A percentile compares a stretch with the other conserved stretches of the same genome.
phyloP scores from a whole-genome alignment of 768 basidiomycete genomes.

The Mycena epipterygia region DNA sequence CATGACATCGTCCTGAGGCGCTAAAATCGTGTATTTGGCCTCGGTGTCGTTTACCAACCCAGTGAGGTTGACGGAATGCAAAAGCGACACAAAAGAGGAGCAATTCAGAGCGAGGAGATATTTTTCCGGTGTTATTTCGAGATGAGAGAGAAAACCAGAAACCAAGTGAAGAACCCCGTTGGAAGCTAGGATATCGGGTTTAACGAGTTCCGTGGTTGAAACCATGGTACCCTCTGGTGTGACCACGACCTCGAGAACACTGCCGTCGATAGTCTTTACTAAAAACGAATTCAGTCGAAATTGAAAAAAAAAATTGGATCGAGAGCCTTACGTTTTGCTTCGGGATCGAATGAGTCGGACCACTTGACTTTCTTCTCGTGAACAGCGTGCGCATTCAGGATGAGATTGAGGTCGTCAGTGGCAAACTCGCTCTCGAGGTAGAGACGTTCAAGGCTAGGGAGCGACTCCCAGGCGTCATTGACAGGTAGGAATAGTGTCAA shows the following conservation, averaged over 20 bases:
- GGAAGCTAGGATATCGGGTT: slow-evolving; percentile 91
- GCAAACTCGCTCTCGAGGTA: slow-evolving; percentile 94
- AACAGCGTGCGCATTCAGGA: slow-evolving; percentile 85
- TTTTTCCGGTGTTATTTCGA: slow-evolving; percentile 93
- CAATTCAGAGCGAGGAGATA: slow-evolving; percentile 94
- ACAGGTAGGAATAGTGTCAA: slow-evolving; percentile 93
- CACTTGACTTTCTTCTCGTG: slow-evolving; percentile 70
- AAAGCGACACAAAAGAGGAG: slow-evolving; percentile 88
- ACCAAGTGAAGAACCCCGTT: slow-evolving; percentile 97
- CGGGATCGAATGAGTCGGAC: slow-evolving; percentile 71
- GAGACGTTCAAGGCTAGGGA: slow-evolving; percentile 83
- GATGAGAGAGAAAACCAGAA: slow-evolving; percentile 82
- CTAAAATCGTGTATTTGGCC: slow-evolving; percentile 88
- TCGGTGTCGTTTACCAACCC: slow-evolving; percentile 79
- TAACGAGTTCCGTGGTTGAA: slow-evolving; percentile 70
- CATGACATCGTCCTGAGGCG: slow-evolving; percentile 90
- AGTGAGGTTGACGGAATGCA: slow-evolving; percentile 86
- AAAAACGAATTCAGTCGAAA: slow-evolving; percentile 34
- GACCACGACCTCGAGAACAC: slow-evolving; percentile 71
- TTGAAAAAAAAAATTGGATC: not conserved
- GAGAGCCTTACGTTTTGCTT: slow-evolving; percentile 64
- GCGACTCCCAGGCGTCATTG: slow-evolving; percentile 84
- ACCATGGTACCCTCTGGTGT: slow-evolving; percentile 67
- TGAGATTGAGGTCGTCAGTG: slow-evolving; percentile 79
- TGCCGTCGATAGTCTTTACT: slow-evolving; percentile 83